phyloP scores from a whole-genome alignment of 495 filamentous ascomycete genomes.

The Neurospora sublineolata region DNA sequence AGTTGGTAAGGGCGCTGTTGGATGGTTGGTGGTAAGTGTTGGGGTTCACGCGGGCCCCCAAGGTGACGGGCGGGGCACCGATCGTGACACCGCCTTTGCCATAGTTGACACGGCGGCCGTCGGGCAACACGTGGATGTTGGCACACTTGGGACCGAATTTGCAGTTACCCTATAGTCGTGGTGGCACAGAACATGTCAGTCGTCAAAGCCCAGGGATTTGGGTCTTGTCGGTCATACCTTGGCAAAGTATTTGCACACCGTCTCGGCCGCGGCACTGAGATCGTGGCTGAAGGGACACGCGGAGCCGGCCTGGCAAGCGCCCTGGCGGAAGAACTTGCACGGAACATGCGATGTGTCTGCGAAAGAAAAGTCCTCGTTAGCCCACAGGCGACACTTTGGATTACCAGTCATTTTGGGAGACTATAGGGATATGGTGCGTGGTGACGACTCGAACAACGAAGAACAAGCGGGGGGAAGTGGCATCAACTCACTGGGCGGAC shows the following conservation, averaged over 20 bases:
- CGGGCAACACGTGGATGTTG: constrained; percentile 85
- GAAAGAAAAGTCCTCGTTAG: not conserved
- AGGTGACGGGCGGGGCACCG: constrained; percentile 39
- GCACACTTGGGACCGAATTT: constrained; percentile 98
- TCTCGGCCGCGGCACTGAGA: constrained; percentile 63
- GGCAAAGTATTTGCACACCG: constrained; percentile 94
- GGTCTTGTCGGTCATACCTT: constrained; percentile 48
- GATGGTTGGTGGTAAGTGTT: constrained; percentile 35
- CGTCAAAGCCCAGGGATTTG: not conserved
- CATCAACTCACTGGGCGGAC: constrained; percentile 62
- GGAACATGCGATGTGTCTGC: constrained; percentile 94
- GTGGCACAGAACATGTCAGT: constrained; percentile 24
- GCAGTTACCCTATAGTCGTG: constrained; percentile 70
- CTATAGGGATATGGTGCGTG: not conserved
- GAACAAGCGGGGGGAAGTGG: not conserved
- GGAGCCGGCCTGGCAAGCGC: constrained; percentile 88
- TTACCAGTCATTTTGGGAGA: not conserved
- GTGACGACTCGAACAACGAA: not conserved
- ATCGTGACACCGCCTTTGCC: constrained; percentile 43
- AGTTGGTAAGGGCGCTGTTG: constrained; percentile 73
- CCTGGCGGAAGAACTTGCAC: constrained; percentile 97
- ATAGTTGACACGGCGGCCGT: constrained; percentile 82
- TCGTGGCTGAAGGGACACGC: constrained; percentile 95
- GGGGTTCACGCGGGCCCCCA: constrained; percentile 63
- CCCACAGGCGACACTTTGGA: not conserved